These are phyloP conservation scores for Canariomyces notabilis DNA, from an alignment of 2,329 filamentous ascomycete species.

Conservation along the genomic window DNA sequence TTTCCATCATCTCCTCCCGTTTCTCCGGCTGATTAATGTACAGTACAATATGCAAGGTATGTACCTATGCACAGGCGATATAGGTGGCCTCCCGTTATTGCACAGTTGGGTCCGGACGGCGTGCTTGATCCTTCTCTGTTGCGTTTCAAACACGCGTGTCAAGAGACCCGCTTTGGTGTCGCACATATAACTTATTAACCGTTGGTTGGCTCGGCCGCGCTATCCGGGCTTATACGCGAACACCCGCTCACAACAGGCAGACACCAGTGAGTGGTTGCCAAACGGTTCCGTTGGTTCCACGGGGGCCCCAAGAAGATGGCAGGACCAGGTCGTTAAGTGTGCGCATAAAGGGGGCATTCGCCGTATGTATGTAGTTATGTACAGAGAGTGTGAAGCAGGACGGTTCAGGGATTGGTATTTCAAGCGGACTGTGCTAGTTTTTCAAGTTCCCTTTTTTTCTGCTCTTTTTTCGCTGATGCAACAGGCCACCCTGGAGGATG, in stretches of 20 bases:
- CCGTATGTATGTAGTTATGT: too few relatives aligned
- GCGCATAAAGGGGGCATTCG: slow-evolving; percentile 2
- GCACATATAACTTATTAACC: too few relatives aligned
- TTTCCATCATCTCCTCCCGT: slow-evolving; percentile 23
- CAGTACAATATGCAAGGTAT: too few relatives aligned
- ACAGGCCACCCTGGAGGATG: slow-evolving; percentile 17
- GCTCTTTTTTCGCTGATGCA: slow-evolving; percentile 12
- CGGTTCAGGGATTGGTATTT: too few relatives aligned
- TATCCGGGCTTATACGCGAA: slow-evolving; percentile 11
- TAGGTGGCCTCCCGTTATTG: slow-evolving; percentile 12
- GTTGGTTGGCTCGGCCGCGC: slow-evolving; percentile 10
- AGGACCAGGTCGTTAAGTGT: too few relatives aligned
- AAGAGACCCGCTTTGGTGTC: slow-evolving; percentile 27
- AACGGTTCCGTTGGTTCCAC: slow-evolving; percentile 5
- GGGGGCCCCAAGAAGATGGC: too few relatives aligned
- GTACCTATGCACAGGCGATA: slow-evolving; percentile 10
- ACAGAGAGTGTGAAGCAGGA: too few relatives aligned
- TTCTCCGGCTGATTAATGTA: slow-evolving; percentile 4
- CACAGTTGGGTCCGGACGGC: slow-evolving; percentile 3
- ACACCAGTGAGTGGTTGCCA: slow-evolving; percentile 4
- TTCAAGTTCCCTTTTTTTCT: too few relatives aligned
- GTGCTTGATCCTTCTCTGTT: slow-evolving; percentile 13
- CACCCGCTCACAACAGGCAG: background rate
- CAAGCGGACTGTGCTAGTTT: too few relatives aligned
- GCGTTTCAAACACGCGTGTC: slow-evolving; percentile 14